Base-by-base conservation (phyloP, 768 basidiomycete genomes). In the Lactarius trivialis region DNA sequence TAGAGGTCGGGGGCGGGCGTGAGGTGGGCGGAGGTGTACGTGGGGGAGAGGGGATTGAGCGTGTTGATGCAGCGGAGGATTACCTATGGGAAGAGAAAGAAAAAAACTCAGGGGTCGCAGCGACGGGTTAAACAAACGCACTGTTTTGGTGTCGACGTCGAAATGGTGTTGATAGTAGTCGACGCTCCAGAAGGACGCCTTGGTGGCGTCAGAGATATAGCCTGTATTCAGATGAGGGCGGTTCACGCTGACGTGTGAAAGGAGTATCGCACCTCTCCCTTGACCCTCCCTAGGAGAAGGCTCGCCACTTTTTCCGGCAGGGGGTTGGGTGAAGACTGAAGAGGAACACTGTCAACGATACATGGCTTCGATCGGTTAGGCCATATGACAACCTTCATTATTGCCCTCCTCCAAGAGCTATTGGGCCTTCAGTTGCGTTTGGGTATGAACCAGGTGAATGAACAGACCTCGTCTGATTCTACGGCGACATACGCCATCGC, bases 131-230 rank as follows among this genome's bases (percentile, higher is more conserved):
- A 51, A 8, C 17, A 8, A 41, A 61, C 76, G 33, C 55, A 86
- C 88, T 5, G 82, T 89, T 64, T 82, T 80, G 0, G 91, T 93
- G 75, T 94, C 92, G 36, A 95, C 82, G 65, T 95, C 92, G 67
- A 95, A 95, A 74, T 90, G 93, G 3, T 82, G 79, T 70, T 93
- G 91, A 70, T 94, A 93, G 72, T 89, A 89, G 63, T 94, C 91
- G 34, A 93, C 68, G 30, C 82, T 83, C 91, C 90, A 93, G 15
- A 77, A 76, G 70, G 82, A 82, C 9, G 75, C 70, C 56, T 78
- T 73, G 36, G 74, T 70, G 9, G 78, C 76, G 64, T 89, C 85
- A 54, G 81, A 74, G 21, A 87, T 76, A 70, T 89, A 91, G 19
- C 88, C 90, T 90, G 58, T 19, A 48, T 1, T 28, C 8, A 32